Base-by-base conservation (phyloP, 768 basidiomycete genomes). In the Boletus tomentosulus region DNA sequence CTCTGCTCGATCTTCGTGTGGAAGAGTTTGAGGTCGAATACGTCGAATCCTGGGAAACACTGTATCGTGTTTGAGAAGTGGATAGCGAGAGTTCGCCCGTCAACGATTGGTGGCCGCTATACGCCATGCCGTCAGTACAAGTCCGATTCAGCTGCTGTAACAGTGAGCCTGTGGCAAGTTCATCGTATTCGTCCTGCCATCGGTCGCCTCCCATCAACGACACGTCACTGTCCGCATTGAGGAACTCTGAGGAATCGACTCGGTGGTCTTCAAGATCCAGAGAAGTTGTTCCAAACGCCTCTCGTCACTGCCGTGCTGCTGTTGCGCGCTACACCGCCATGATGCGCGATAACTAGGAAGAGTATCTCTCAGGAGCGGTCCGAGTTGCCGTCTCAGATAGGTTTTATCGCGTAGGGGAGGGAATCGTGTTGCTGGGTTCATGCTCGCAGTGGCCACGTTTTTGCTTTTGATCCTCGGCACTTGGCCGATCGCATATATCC, bases 201-300 rank as follows among this genome's bases (percentile, higher is more conserved):
- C 69, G 58, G 16, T 71, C 68, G 45, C 73, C 65, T 6, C 64
- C 74, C 12, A 78, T 65, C 15, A 77, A 74, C 1, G 79, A 81
- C 48, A 75, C 50, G 19, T 78, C 76, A 47, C 82, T 83, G 16
- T 81, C 78, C 3, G 71, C 66, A 42, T 73, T 74, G 6, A 76
- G 55, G 30, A 68, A 50, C 25, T 50, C 47, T 24, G 53, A 46
- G 35, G 50, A 45, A 27, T 46, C 42, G 6, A 51, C 38, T 12
- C 31, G 46, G 22, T 46, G 46, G 10, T 44, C 53, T 27, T 54
- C 52, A 16, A 53, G 33, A 28, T 53, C 56, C 9, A 71, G 68
- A 3, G 79, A 78, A 5, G 73, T 74, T 44, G 83, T 78, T 6
- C 82, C 82, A 57, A 81, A 77, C n/a, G 76, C 79, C 55, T 71